phyloP scores from a whole-genome alignment of 768 basidiomycete species.

The Cystobasidium ongulense region DNA sequence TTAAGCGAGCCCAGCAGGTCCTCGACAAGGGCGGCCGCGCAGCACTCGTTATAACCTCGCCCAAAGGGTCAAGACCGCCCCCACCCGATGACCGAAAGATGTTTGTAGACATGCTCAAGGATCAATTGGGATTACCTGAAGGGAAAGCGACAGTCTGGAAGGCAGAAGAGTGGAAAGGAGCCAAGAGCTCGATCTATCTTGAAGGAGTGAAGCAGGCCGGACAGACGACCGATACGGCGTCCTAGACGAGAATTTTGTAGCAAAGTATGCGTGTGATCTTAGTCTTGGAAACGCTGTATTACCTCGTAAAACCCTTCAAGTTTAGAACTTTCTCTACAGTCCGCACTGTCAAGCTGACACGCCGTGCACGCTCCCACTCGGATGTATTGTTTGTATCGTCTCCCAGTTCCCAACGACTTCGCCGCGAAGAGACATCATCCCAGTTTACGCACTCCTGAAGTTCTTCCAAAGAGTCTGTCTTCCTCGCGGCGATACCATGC shows the following conservation, averaged over 20 bases:
- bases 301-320: constrained; percentile 8
- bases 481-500: constrained; percentile 64
- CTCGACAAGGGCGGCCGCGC: constrained; percentile 58
- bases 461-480: constrained; percentile 13
- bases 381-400: constrained; percentile 50
- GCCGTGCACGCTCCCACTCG: constrained; percentile 4
- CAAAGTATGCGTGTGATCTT: not conserved
- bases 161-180: constrained; percentile 19
- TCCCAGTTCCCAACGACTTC: constrained; percentile 21
- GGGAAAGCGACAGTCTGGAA: constrained; percentile 18
- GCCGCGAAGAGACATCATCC: constrained; percentile 3
- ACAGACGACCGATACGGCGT: not conserved
- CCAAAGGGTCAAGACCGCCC: constrained; percentile 7
- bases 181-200: constrained; percentile 17
- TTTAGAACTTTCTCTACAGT: constrained; percentile 31
- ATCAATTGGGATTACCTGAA: not conserved
- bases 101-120: constrained; percentile 18
- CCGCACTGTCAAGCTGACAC: constrained; percentile 32
- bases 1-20: constrained; percentile 55
- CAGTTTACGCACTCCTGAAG: constrained; percentile 29
- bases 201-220: not conserved
- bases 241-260: not conserved
- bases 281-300: not conserved
- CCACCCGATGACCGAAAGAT: not conserved
- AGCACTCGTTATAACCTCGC: constrained; percentile 50